Evolutionary conservation across 2,329 filamentous ascomycete species (phyloP).

Genomic region (Penicillium sp.): DNA sequence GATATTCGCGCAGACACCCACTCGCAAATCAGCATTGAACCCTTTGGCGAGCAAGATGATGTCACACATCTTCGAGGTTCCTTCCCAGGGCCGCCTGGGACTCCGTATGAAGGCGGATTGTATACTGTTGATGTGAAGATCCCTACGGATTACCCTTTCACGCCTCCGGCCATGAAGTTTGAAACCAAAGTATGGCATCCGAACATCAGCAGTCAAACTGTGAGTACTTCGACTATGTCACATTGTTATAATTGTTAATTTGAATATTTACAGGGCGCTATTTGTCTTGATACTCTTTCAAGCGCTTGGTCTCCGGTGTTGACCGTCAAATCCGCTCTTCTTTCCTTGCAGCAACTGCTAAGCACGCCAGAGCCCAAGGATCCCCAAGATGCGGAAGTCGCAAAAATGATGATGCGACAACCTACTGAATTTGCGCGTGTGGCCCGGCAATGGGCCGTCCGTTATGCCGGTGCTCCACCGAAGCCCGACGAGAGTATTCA

Average conservation of each 20-base stretch:
- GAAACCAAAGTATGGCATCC: slow-evolving; percentile 96
- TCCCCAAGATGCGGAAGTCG: slow-evolving; percentile 94
- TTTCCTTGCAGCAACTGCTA: slow-evolving; percentile 91
- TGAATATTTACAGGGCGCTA: slow-evolving; percentile 73
- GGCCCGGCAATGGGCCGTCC: slow-evolving; percentile 88
- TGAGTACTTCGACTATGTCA: slow-evolving; percentile 51
- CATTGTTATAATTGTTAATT: neutral
- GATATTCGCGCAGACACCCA: slow-evolving; percentile 65
- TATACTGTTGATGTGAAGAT: slow-evolving; percentile 86
- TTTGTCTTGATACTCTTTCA: slow-evolving; percentile 91
- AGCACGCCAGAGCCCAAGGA: slow-evolving; percentile 94
- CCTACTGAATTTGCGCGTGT: slow-evolving; percentile 79
- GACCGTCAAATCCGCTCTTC: slow-evolving; percentile 92
- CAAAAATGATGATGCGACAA: slow-evolving; percentile 80
- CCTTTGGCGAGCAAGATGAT: slow-evolving; percentile 66
- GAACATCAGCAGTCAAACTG: slow-evolving; percentile 92
- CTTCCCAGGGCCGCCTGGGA: slow-evolving; percentile 86
- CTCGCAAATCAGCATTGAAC: slow-evolving; percentile 75
- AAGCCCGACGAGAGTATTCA: slow-evolving; percentile 58
- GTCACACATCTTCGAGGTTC: slow-evolving; percentile 81
- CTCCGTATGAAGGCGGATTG: slow-evolving; percentile 86
- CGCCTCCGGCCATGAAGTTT: slow-evolving; percentile 88
- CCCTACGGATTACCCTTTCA: slow-evolving; percentile 88
- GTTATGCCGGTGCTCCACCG: slow-evolving; percentile 76
- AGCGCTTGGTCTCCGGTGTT: slow-evolving; percentile 93